phyloP scores from a whole-genome alignment of 2,329 filamentous ascomycete genomes.

The Chaetomiaceae sp. region DNA sequence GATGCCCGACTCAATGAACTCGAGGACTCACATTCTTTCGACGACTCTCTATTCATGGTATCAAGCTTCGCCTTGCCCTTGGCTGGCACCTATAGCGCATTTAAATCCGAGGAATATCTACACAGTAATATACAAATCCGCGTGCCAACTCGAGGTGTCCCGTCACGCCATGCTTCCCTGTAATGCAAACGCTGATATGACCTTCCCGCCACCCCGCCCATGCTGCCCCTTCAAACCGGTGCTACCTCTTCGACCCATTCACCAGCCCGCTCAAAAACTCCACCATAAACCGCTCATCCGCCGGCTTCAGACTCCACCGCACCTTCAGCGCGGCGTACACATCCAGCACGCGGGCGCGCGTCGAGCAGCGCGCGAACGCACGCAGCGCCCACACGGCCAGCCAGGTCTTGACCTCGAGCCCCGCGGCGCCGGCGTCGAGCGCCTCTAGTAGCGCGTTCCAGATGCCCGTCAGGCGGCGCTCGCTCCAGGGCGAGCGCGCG shows the following conservation, averaged over 20 bases:
- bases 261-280: constrained; percentile 28
- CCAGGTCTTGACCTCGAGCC: constrained; percentile 53
- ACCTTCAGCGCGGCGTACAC: constrained; percentile 46
- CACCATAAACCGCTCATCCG: constrained; percentile 42
- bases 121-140: constrained; percentile 1
- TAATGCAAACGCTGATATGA: too few relatives aligned
- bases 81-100: constrained; percentile 1
- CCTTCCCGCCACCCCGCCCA: neutral
- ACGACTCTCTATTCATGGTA: neutral
- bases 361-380: constrained; percentile 57
- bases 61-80: neutral
- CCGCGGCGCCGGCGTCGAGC: constrained; percentile 40
- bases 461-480: constrained; percentile 58
- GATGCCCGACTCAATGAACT: too few relatives aligned
- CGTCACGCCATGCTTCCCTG: too few relatives aligned
- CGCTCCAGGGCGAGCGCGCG: constrained; percentile 63
- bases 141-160: neutral
- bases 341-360: constrained; percentile 41
- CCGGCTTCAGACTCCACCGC: constrained; percentile 41
- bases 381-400: constrained; percentile 54
- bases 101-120: neutral
- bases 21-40: neutral
- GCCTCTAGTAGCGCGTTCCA: constrained; percentile 58
- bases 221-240: neutral
- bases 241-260: constrained; percentile 1